Conservation (phyloP, 164 flowering plant genomes). For the Houttuynia cordata region DNA sequence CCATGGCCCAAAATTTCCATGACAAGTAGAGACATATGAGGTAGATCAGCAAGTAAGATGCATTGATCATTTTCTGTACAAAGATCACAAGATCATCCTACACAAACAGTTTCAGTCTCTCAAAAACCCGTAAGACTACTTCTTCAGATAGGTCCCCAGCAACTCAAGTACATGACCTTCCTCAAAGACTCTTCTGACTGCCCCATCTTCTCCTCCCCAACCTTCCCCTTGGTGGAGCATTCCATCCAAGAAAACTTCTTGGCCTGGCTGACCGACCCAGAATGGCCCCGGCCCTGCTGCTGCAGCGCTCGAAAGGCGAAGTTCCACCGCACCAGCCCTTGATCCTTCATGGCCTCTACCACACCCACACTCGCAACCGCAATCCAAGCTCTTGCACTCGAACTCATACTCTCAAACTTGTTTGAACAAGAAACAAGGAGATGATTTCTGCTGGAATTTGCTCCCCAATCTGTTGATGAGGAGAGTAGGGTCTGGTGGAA, state of each 20-base stretch:
- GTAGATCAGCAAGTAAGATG: too few species aligned
- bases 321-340: background rate
- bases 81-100: too few species aligned
- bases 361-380: background rate
- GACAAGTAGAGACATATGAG: too few species aligned
- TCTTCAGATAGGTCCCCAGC: background rate
- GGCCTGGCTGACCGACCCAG: background rate
- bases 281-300: background rate
- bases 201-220: background rate
- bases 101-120: too few species aligned
- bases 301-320: background rate
- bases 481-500: too few species aligned
- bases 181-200: background rate
- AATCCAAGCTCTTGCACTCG: background rate
- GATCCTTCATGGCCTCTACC: background rate
- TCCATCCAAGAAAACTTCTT: background rate
- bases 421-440: too few species aligned
- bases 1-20: too few species aligned
- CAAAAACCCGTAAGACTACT: too few species aligned
- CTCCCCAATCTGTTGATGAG: too few species aligned
- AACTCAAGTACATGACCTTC: background rate
- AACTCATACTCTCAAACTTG: background rate
- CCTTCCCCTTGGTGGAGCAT: background rate
- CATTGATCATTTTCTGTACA: too few species aligned
- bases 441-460: too few species aligned